Evolutionary conservation across 768 basidiomycete genomes (phyloP).

Genomic region (Chalciporus piperatus): DNA sequence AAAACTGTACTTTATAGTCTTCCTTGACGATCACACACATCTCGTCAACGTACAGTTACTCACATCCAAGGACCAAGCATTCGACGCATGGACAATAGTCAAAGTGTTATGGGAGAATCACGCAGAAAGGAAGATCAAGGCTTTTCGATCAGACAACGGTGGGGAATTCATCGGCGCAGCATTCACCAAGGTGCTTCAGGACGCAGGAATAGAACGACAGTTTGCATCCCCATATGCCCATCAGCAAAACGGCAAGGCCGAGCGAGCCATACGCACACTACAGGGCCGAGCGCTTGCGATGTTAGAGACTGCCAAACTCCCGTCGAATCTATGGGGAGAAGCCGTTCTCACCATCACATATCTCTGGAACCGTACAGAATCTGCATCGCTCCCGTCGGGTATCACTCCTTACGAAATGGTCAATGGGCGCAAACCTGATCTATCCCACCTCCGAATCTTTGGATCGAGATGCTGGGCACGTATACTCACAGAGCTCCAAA

Average conservation of each 20-base stretch:
- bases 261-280: conserved; percentile 28
- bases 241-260: conserved; percentile 32
- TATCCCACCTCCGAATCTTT: neutral
- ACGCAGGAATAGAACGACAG: conserved; percentile 22
- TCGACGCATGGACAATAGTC: neutral
- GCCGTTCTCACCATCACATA: conserved; percentile 2
- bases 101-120: neutral
- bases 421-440: neutral
- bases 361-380: neutral
- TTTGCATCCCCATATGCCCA: conserved; percentile 29
- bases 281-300: conserved; percentile 22
- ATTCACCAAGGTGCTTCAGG: neutral
- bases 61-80: neutral
- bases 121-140: neutral
- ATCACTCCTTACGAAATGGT: neutral
- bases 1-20: conserved; percentile 12
- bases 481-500: neutral
- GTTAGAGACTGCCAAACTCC: conserved; percentile 19
- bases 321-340: conserved; percentile 14
- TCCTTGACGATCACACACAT: conserved; percentile 14
- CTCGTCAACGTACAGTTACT: conserved; percentile 1
- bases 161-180: neutral
- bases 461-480: neutral
- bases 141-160: conserved; percentile 1
- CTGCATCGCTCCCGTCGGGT: neutral